phyloP scores from a whole-genome alignment of 768 basidiomycete genomes.

The Hygrophorus russula region DNA sequence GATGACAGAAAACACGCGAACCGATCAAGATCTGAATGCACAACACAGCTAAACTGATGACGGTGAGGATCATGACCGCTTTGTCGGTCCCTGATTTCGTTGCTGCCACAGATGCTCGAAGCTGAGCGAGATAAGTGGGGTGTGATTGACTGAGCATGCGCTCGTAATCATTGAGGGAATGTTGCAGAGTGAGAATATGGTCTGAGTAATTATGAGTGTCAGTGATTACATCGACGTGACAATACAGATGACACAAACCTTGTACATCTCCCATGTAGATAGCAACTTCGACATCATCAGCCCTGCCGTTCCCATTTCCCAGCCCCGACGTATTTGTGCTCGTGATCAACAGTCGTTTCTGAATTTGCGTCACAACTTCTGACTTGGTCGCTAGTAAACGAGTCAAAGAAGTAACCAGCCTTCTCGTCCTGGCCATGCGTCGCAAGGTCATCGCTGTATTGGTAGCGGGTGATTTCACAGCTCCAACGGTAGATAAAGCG shows the following conservation, averaged over 20 bases:
- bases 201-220: slow-evolving; percentile 32
- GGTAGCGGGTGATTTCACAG: slow-evolving; percentile 13
- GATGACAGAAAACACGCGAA: slow-evolving; percentile 18
- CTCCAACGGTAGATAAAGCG: slow-evolving; percentile 9
- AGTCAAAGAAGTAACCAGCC: slow-evolving; percentile 68
- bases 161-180: slow-evolving; percentile 77
- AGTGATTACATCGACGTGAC: background rate
- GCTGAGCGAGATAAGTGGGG: slow-evolving; percentile 72
- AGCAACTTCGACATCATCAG: slow-evolving; percentile 57
- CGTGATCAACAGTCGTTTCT: slow-evolving; percentile 53
- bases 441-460: slow-evolving; percentile 42
- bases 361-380: slow-evolving; percentile 69
- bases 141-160: slow-evolving; percentile 82
- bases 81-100: slow-evolving; percentile 56
- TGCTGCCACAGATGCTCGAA: slow-evolving; percentile 48
- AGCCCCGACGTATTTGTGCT: slow-evolving; percentile 18
- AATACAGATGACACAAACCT: slow-evolving; percentile 32
- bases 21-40: slow-evolving; percentile 52
- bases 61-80: slow-evolving; percentile 52
- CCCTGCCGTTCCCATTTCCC: slow-evolving; percentile 26
- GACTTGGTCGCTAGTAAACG: slow-evolving; percentile 71
- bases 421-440: slow-evolving; percentile 70
- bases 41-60: slow-evolving; percentile 57
- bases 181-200: slow-evolving; percentile 82
- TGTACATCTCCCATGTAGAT: slow-evolving; percentile 90